These are phyloP conservation scores for Alisma plantagoaquatica DNA, from an alignment of 106 monocot genomes.

Conservation along the genomic window DNA sequence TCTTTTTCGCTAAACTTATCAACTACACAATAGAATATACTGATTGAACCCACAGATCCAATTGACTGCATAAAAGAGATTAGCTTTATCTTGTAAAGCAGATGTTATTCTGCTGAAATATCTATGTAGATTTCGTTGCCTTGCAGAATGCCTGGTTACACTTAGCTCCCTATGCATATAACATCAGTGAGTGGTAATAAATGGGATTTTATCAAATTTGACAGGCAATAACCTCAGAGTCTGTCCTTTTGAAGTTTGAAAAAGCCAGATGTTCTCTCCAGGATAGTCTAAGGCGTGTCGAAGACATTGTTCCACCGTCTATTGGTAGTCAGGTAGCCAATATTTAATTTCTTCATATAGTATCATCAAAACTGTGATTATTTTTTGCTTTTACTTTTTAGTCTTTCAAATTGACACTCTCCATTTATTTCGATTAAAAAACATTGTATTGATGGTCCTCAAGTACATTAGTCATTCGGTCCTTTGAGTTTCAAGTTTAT, in stretches of 20 bases:
- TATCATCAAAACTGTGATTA: neutral
- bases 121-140: constrained; percentile 67
- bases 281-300: constrained; percentile 59
- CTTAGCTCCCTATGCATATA: too few relatives aligned
- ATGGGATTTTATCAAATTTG: too few relatives aligned
- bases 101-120: too few relatives aligned
- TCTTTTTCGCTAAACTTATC: too few relatives aligned
- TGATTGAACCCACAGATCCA: too few relatives aligned
- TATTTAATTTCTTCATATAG: neutral
- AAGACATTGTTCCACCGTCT: constrained; percentile 58
- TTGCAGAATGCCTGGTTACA: constrained; percentile 56
- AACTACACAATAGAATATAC: too few relatives aligned
- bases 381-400: neutral
- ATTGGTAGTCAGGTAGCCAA: constrained; percentile 60
- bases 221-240: constrained; percentile 88
- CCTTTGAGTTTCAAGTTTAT: neutral
- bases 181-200: too few relatives aligned
- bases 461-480: neutral
- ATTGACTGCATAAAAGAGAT: too few relatives aligned
- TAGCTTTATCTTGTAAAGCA: too few relatives aligned
- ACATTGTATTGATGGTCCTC: neutral
- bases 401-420: neutral
- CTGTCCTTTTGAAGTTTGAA: constrained; percentile 75
- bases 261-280: constrained; percentile 56
- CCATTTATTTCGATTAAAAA: neutral